Percentiles rank a stretch among this genome's conserved stretches.
phyloP scores from a whole-genome alignment of 352 stramenopile genomes.

The Aphanomyces stellatus region DNA sequence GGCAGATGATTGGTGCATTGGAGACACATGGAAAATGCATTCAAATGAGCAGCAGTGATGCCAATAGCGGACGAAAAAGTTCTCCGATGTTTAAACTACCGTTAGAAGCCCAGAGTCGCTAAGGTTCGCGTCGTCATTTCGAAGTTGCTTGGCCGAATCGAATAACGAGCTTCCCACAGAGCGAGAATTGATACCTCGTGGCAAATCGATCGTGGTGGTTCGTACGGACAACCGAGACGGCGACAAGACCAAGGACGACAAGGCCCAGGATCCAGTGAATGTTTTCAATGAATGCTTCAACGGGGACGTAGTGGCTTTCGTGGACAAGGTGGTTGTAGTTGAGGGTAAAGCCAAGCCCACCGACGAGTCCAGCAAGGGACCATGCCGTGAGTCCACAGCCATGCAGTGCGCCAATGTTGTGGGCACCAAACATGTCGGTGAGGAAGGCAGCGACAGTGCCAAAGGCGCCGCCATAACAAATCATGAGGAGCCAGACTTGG shows the following conservation, averaged over 20 bases:
- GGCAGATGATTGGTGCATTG: too few relatives aligned
- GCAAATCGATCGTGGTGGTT: conserved; percentile 55
- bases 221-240: conserved; percentile 56
- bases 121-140: too few relatives aligned
- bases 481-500: conserved; percentile 58
- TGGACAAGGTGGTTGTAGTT: conserved; percentile 28
- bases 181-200: conserved; percentile 45
- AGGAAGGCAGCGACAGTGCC: conserved; percentile 22
- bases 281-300: conserved; percentile 53
- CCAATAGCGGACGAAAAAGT: too few relatives aligned
- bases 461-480: conserved; percentile 33
- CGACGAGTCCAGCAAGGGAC: conserved; percentile 63
- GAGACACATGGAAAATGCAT: too few relatives aligned
- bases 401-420: conserved; percentile 73
- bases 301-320: conserved; percentile 13
- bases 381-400: conserved; percentile 62
- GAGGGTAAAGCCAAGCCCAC: conserved; percentile 62
- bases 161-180: neutral
- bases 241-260: conserved; percentile 40
- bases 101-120: too few relatives aligned
- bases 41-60: too few relatives aligned
- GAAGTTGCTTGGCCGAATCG: neutral
- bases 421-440: conserved; percentile 24
- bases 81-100: too few relatives aligned
- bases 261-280: conserved; percentile 56